These are phyloP conservation scores for Russula vinacea DNA, from an alignment of 768 basidiomycete genomes.

Conservation along the genomic window DNA sequence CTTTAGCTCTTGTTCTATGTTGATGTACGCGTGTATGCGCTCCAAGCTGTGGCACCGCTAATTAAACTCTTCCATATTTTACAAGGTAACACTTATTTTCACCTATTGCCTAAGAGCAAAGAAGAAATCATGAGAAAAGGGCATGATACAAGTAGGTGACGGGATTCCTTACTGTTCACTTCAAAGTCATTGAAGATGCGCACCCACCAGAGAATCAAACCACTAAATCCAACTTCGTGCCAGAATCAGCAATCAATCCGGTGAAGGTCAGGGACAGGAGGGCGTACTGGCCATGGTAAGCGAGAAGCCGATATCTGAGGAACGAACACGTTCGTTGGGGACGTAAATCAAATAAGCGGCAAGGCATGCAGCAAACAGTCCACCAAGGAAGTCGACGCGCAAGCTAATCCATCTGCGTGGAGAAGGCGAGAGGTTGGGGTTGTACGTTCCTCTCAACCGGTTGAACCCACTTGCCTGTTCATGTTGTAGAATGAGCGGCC, in stretches of 20 bases:
- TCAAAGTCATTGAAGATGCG: conserved; percentile 47
- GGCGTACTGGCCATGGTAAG: conserved; percentile 43
- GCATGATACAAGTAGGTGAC: no score
- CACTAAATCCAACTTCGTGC: conserved; percentile 49
- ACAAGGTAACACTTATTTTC: background rate
- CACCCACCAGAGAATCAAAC: conserved; percentile 52
- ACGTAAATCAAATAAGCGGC: conserved; percentile 53
- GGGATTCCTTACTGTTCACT: conserved; percentile 39
- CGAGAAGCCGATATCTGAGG: conserved; percentile 42
- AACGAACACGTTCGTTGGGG: conserved; percentile 36
- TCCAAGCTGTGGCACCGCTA: conserved; percentile 39
- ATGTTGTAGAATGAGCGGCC: conserved; percentile 47
- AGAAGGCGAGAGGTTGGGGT: background rate
- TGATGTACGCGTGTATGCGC: conserved; percentile 53
- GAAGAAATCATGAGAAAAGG: background rate
- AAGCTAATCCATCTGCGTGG: conserved; percentile 46
- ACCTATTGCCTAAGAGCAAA: conserved; percentile 34
- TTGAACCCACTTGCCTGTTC: conserved; percentile 40
- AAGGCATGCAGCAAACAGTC: conserved; percentile 49
- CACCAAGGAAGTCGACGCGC: conserved; percentile 55
- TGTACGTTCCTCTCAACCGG: no score
- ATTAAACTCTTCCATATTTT: conserved; percentile 9
- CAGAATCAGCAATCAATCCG: background rate
- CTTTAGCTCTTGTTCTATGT: conserved; percentile 54
- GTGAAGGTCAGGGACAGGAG: no score